Conservation (phyloP, 208 protist species). For the Leishmania gerbilli region DNA sequence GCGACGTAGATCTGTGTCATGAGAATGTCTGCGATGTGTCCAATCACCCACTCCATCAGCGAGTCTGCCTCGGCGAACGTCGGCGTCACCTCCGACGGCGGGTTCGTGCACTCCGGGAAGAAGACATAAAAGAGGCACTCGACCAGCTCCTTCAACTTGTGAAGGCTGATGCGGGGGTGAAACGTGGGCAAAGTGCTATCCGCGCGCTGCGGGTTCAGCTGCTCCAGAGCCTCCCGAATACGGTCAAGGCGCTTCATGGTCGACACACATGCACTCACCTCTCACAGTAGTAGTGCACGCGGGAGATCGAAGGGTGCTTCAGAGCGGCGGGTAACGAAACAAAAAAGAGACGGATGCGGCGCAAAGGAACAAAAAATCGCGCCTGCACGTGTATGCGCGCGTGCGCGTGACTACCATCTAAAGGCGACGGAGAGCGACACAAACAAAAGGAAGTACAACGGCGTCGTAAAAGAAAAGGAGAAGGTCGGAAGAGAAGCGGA, state of each 20-base stretch:
- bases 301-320: background rate
- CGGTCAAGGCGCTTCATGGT: slow-evolving; percentile 61
- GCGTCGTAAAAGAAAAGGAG: no score
- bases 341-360: background rate
- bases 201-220: slow-evolving; percentile 24
- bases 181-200: slow-evolving; percentile 4
- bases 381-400: background rate
- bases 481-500: no score
- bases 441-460: background rate
- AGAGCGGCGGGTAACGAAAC: background rate
- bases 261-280: background rate
- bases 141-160: slow-evolving; percentile 47
- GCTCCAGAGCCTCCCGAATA: slow-evolving; percentile 44
- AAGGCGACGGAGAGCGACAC: background rate
- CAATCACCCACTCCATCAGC: slow-evolving; percentile 56
- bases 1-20: slow-evolving; percentile 50
- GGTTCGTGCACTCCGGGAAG: slow-evolving; percentile 57
- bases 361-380: no score
- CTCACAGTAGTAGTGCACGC: background rate
- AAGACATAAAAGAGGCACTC: slow-evolving; percentile 61
- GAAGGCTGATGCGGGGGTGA: slow-evolving; percentile 41
- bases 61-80: slow-evolving; percentile 30
- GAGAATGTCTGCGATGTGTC: slow-evolving; percentile 59
- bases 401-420: background rate
- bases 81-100: slow-evolving; percentile 32